Percentiles rank a stretch among this genome's conserved stretches.
phyloP scores from a whole-genome alignment of 192 early-diverging fungal species.

The Glomus cerebriforme region DNA sequence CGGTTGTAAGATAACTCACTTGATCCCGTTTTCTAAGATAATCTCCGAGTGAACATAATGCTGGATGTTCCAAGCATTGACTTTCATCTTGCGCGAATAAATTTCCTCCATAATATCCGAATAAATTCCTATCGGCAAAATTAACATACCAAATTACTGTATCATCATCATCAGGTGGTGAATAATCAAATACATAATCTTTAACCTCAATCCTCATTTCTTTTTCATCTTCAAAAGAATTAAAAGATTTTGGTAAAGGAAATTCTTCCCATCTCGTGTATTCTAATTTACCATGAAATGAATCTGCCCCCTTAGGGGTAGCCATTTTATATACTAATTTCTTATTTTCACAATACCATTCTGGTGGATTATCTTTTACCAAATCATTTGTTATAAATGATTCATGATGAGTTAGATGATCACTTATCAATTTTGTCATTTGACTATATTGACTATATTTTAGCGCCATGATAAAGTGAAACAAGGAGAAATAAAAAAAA shows the following conservation, averaged over 20 bases:
- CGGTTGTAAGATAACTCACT: background rate
- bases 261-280: constrained; percentile 28
- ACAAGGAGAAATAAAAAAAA: too few species aligned
- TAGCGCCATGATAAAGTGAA: background rate
- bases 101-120: constrained; percentile 25
- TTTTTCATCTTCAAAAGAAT: background rate
- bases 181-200: constrained; percentile 23
- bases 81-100: constrained; percentile 28
- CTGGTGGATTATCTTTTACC: constrained; percentile 16
- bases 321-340: constrained; percentile 21
- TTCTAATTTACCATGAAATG: constrained; percentile 23
- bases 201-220: background rate
- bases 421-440: background rate
- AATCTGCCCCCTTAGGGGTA: constrained; percentile 16
- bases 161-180: constrained; percentile 6
- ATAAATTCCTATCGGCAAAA: constrained; percentile 27
- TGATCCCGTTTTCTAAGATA: background rate
- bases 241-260: constrained; percentile 15
- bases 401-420: background rate
- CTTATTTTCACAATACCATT: constrained; percentile 25
- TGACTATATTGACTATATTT: background rate
- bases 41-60: constrained; percentile 21
- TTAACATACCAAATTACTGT: constrained; percentile 27
- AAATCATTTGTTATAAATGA: constrained; percentile 11
- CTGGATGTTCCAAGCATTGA: constrained; percentile 30